These are phyloP conservation scores for Xerocomus nothofagi DNA, from an alignment of 1,284 basidiomycete species.

Conservation along the genomic window DNA sequence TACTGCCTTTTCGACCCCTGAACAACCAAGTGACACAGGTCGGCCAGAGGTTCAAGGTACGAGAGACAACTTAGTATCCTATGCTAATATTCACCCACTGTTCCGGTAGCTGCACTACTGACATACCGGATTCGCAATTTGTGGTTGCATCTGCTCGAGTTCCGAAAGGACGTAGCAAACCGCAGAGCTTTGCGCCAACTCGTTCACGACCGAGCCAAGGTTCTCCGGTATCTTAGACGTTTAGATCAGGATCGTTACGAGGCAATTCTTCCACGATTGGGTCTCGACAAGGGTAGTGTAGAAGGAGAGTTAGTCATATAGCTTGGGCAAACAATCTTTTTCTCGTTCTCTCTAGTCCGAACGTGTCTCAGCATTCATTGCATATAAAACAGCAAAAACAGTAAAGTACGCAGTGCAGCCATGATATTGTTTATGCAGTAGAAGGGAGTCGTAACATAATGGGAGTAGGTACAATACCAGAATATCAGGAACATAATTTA, in stretches of 20 bases:
- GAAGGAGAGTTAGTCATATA: slow-evolving; percentile 85
- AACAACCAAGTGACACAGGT: slow-evolving; percentile 76
- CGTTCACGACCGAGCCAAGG: slow-evolving; percentile 80
- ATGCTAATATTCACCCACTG: slow-evolving; percentile 4
- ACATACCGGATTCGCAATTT: slow-evolving; percentile 87
- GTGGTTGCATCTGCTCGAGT: slow-evolving; percentile 68
- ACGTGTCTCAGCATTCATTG: not conserved
- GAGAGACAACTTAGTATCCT: slow-evolving; percentile 25
- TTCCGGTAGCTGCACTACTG: slow-evolving; percentile 71
- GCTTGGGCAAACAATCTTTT: not conserved
- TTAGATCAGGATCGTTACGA: slow-evolving; percentile 74
- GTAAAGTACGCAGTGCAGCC: slow-evolving; percentile 2
- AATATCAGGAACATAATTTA: slow-evolving; percentile 28
- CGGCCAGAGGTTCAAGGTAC: slow-evolving; percentile 86
- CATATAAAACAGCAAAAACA: no score
- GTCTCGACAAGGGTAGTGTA: slow-evolving; percentile 76
- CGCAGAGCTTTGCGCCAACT: slow-evolving; percentile 71
- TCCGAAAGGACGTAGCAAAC: slow-evolving; percentile 80
- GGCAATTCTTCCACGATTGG: slow-evolving; percentile 69
- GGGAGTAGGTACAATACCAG: slow-evolving; percentile 12
- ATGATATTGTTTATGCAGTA: slow-evolving; percentile 15
- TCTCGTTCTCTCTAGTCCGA: not conserved
- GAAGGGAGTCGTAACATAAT: slow-evolving; percentile 19
- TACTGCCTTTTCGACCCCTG: slow-evolving; percentile 70
- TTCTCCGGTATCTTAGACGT: slow-evolving; percentile 80